Evolutionary conservation across 345 rosid species (phyloP), one percentile per base, ranked within the genome.

Genomic region (Aethionema arabicum): DNA sequence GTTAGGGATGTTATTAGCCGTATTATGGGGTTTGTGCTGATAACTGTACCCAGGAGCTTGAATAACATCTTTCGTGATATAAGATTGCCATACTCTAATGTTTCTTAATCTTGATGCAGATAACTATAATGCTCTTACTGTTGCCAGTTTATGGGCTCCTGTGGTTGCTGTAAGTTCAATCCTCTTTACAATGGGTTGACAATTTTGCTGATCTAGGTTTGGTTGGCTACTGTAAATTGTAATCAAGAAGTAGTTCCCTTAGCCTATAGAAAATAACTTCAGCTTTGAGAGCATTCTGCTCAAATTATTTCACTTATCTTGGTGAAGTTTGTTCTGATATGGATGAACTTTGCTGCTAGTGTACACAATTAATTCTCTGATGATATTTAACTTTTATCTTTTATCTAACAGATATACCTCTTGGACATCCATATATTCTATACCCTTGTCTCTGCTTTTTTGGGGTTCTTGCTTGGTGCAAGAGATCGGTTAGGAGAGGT

Each of bases 401-500:
- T 63, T 37, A 48, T 48, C 16, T 63, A 32, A 39, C 93, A 92
- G 98, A 93, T 93, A 58, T 93, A 93, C 79, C 85, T 93, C 43
- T 65, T 90, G 65, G 99, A 93, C 79, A 82, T 80, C 68, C 80
- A 84, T 72, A 72, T 93, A 29, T 81, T 87, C 76, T 93, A 90
- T 74, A 93, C 96, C 27, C 10, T 90, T 56, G 57, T 83, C 74
- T 93, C 97, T 78, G 95, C 99, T 32, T 66, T 83, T 57, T 82
- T 83, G 83, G 99, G 97, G 52, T 93, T 93, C 74, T 78, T 93
- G 79, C 90, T 90, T 37, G 99, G 99, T 65, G 99, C 99, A 32
- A 82, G 95, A 77, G 99, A 85, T 77, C 99, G 84, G 59, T 90
- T 93, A 56, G 99, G 99, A 15, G 99, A 93, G 87, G 98, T 89